Percentiles rank a stretch among this genome's conserved stretches.
These are phyloP conservation scores for Xylaria curta DNA, from an alignment of 495 filamentous ascomycete species.

Conservation along the genomic window DNA sequence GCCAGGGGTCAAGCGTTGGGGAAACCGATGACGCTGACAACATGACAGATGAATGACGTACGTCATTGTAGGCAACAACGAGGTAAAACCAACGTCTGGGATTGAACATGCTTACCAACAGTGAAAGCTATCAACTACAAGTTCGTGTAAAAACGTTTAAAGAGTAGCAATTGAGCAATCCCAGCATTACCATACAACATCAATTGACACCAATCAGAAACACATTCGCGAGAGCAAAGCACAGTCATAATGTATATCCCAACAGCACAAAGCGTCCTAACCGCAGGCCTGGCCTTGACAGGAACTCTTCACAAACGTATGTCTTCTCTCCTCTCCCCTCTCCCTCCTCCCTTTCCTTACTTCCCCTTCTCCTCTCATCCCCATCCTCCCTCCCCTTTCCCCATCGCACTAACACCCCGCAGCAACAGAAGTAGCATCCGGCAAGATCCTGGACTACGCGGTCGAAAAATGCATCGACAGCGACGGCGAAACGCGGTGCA, in stretches of 20 bases:
- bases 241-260: slow-evolving; percentile 40
- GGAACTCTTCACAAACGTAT: slow-evolving; percentile 34
- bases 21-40: not conserved
- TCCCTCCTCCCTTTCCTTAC: not conserved
- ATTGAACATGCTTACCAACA: too few species aligned
- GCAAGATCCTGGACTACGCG: slow-evolving; percentile 45
- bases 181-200: not conserved
- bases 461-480: slow-evolving; percentile 43
- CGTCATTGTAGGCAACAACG: not conserved
- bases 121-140: too few species aligned
- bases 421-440: slow-evolving; percentile 36
- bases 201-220: not conserved
- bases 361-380: slow-evolving; percentile 6
- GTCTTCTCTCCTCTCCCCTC: slow-evolving; percentile 2
- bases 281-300: slow-evolving; percentile 41
- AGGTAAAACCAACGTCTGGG: not conserved
- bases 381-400: not conserved
- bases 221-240: not conserved
- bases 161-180: not conserved
- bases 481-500: slow-evolving; percentile 44
- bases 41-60: not conserved
- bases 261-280: slow-evolving; percentile 38
- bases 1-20: not conserved
- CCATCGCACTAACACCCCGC: not conserved
- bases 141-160: not conserved